phyloP scores from a whole-genome alignment of 257 asterid genomes.

The Orobanche coerulescens region DNA sequence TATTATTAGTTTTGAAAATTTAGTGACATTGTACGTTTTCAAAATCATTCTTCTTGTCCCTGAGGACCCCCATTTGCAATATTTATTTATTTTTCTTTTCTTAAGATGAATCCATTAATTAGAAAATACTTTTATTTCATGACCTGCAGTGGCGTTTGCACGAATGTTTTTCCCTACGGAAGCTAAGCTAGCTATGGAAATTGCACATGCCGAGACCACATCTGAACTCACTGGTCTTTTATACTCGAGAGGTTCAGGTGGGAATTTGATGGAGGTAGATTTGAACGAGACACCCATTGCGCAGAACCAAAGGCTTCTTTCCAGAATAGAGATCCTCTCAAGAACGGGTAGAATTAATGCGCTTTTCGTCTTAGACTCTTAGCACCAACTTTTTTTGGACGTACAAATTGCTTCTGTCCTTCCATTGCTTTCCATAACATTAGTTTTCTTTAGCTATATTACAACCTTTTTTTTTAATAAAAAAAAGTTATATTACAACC shows the following conservation, averaged over 20 bases:
- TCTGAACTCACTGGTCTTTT: constrained; percentile 41
- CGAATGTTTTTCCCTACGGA: constrained; percentile 66
- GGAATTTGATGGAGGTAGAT: constrained; percentile 62
- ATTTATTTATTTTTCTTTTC: no score
- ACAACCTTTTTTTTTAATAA: not conserved
- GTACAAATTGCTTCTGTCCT: not conserved
- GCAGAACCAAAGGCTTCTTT: constrained; percentile 42
- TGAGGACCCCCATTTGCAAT: no score
- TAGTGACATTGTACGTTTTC: no score
- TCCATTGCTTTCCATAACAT: not conserved
- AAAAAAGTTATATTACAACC: not conserved
- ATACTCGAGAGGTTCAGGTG: constrained; percentile 45
- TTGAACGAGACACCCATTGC: constrained; percentile 60
- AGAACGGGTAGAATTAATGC: constrained; percentile 44
- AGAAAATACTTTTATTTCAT: no score
- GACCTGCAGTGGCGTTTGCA: constrained; percentile 54
- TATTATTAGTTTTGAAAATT: not conserved
- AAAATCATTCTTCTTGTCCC: not conserved
- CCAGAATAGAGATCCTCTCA: constrained; percentile 52
- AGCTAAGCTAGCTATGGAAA: constrained; percentile 74
- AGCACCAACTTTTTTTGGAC: not conserved
- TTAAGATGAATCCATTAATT: no score
- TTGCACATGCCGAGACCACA: constrained; percentile 64
- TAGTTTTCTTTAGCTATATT: no score
- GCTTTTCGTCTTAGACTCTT: not conserved